Conservation (phyloP, 1,284 basidiomycete genomes). For the Pholiota adiposa region DNA sequence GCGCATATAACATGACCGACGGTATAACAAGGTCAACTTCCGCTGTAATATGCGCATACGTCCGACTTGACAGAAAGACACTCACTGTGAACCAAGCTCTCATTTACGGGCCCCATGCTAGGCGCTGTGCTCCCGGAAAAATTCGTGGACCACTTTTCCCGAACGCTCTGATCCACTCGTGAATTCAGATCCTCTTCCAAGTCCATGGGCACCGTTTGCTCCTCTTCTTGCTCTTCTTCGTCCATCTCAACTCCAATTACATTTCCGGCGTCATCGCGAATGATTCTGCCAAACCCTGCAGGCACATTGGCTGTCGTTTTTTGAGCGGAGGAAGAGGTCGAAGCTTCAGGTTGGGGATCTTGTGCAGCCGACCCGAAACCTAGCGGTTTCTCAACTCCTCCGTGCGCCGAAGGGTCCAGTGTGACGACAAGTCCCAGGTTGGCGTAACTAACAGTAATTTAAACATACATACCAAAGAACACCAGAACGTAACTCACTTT, state of each 20-base stretch:
- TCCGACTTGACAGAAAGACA: conserved; percentile 7
- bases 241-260: conserved; percentile 78
- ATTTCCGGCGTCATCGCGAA: conserved; percentile 84
- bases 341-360: conserved; percentile 3
- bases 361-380: conserved; percentile 8
- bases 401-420: conserved; percentile 66
- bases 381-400: conserved; percentile 53
- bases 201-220: conserved; percentile 19
- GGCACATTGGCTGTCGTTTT: conserved; percentile 41
- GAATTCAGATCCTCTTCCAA: conserved; percentile 38
- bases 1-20: too few relatives aligned
- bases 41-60: not conserved
- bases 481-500: conserved; percentile 65
- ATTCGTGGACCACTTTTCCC: conserved; percentile 38
- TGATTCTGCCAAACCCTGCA: conserved; percentile 84
- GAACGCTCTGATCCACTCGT: conserved; percentile 37
- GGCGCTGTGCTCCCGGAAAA: conserved; percentile 22
- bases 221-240: conserved; percentile 47
- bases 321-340: conserved; percentile 11
- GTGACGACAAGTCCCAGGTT: conserved; percentile 74
- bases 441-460: conserved; percentile 74
- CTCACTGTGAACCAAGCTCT: conserved; percentile 24
- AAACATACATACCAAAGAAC: not conserved
- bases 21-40: too few relatives aligned
- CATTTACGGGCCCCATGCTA: conserved; percentile 11